phyloP scores from a whole-genome alignment of 306 rosid genomes.

The Elaeagnus macrophylla region DNA sequence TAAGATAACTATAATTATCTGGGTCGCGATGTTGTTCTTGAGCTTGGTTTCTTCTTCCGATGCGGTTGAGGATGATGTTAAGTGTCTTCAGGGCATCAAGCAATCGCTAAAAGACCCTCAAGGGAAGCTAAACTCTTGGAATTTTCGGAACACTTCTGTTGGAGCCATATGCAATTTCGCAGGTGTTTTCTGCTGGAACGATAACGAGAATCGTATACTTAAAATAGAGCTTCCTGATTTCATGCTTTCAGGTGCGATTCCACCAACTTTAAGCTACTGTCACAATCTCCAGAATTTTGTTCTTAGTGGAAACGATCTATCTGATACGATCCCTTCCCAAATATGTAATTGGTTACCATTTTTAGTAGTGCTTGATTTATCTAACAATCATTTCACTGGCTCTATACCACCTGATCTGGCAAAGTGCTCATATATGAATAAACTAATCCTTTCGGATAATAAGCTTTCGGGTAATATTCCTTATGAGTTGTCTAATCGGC shows the following conservation, averaged over 20 bases:
- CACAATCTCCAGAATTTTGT: slow-evolving; percentile 47
- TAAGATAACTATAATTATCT: not conserved
- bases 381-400: slow-evolving; percentile 45
- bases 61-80: slow-evolving; percentile 44
- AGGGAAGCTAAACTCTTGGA: slow-evolving; percentile 33
- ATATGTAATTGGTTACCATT: slow-evolving; percentile 66
- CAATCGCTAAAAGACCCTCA: slow-evolving; percentile 26
- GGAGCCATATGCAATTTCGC: slow-evolving; percentile 55
- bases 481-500: slow-evolving; percentile 49
- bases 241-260: slow-evolving; percentile 46
- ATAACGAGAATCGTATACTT: slow-evolving; percentile 57
- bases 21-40: slow-evolving; percentile 15
- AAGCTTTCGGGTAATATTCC: slow-evolving; percentile 57
- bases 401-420: slow-evolving; percentile 42
- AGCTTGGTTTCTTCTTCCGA: slow-evolving; percentile 19
- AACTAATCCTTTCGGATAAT: slow-evolving; percentile 38
- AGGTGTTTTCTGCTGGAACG: slow-evolving; percentile 75
- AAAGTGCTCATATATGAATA: slow-evolving; percentile 56
- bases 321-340: slow-evolving; percentile 45
- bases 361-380: slow-evolving; percentile 55
- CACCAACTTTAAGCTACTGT: slow-evolving; percentile 49
- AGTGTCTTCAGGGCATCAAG: slow-evolving; percentile 51
- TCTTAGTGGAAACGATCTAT: slow-evolving; percentile 48
- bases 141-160: slow-evolving; percentile 47
- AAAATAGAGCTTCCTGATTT: slow-evolving; percentile 39